Base-by-base conservation (phyloP, 176 grass and related monocot species). In the Eleusine coracana region DNA sequence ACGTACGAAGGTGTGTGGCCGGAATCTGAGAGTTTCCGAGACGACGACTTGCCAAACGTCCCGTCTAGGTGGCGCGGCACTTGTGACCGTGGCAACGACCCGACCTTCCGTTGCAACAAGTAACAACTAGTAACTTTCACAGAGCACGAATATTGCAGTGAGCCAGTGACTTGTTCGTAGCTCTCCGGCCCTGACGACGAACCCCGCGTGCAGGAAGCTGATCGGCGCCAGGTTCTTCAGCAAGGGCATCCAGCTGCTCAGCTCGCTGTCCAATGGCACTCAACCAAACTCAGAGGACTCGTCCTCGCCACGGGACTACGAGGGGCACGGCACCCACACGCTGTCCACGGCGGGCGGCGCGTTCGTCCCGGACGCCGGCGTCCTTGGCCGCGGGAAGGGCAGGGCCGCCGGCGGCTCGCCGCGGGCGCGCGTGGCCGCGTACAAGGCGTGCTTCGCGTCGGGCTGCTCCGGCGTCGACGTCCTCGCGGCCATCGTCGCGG, bases 171-270 rank as follows among this genome's bases (percentile, higher is more conserved):
- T 29, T 1, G 10, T 8, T 10, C 7, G 7, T 46, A 11, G 60
- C 29, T 27, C 23, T 29, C 25, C 25, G 10, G 60, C 60, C 60
- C 60, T 10, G 23, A 27, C 25, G 23, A 10, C 27, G 11, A 46
- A 8, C 44, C 0, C 44, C 44, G 9, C 44, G 44, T 46, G 76
- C 66, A 96, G 91, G 17, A 97, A 93, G 88, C 64, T 96, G 62
- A 89, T 93, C 66, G 94, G 86, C n/a, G 88, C 91, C n/a, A 78
- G 84, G 82, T 87, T 80, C 74, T 96, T 91, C 88, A 89, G 73
- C 72, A 39, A 14, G 8, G 88, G 86, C 38, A 80, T 87, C 48
- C 11, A 28, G 25, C 13, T 6, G 14, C 4, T 2, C 12, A 15
- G 13, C 41, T 44, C 41, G 44, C 44, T 46, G 44, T 10, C 44